Conservation (phyloP, 2,329 filamentous ascomycete species). For the Botryotinia convoluta region DNA sequence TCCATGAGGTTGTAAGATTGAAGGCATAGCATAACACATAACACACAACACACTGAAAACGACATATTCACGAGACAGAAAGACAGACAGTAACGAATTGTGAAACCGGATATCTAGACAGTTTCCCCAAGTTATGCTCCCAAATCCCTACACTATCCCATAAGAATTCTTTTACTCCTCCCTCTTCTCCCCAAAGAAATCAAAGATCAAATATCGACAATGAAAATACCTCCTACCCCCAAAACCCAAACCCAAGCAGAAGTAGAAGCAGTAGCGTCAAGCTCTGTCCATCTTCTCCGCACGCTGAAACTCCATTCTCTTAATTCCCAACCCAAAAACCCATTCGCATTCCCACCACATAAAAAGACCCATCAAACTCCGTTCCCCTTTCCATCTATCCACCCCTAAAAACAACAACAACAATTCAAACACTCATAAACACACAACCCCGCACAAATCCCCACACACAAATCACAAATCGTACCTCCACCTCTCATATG, state of each 20-base stretch:
- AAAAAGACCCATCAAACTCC: not conserved
- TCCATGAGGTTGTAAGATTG: not conserved
- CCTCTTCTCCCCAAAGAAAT: not conserved
- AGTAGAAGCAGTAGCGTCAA: not conserved
- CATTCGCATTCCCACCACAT: not conserved
- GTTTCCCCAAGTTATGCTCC: not conserved
- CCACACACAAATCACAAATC: conserved; percentile 6
- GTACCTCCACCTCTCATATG: not conserved
- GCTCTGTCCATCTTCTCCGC: not conserved
- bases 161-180: not conserved
- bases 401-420: not conserved
- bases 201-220: not conserved
- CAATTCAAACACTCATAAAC: conserved; percentile 8
- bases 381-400: not conserved
- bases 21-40: not conserved
- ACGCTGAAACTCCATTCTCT: not conserved
- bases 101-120: not conserved
- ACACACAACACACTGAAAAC: not conserved
- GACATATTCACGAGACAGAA: not conserved
- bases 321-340: not conserved
- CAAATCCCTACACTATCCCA: not conserved
- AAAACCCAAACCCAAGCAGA: not conserved
- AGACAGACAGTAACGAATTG: not conserved
- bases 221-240: not conserved
- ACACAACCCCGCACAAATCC: conserved; percentile 1